Evolutionary conservation across 257 asterid genomes (phyloP), one percentile per base, ranked within the genome.

Genomic region (Fraxinus quadrangulata): DNA sequence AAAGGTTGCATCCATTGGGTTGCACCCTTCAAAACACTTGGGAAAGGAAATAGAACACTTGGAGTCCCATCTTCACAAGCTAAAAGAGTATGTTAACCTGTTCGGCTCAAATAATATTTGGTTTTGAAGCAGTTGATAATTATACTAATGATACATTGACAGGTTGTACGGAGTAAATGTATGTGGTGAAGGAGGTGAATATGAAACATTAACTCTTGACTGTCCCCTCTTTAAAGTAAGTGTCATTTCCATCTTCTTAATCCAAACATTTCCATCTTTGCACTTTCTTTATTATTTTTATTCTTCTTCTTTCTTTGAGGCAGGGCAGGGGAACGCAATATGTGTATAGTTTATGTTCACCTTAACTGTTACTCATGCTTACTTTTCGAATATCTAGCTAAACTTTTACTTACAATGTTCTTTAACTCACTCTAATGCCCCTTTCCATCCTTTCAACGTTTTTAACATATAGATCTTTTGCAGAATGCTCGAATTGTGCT

Each of bases 151-250:
- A 36, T 78, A 42, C 65, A 72, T 80, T 86, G 83, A 80, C 91
- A 95, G 99, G 92, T 84, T 91, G 75, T 95, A 93, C 82, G 98
- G 98, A 80, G 86, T 93, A 79, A 95, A 95, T 81, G 92, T 91
- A 67, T 95, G 99, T 79, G 99, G 99, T 84, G 99, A 95, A 90
- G 99, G 98, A 76, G 99, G 98, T 83, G 98, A 95, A 84, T 93
- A 95, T 76, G 99, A 95, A 85, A 93, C 98, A 69, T 87, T 95
- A 86, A 95, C 99, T 70, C 93, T 95, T 80, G 98, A 95, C 85
- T 95, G 99, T 61, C 98, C 99, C 74, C 94, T 93, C 81, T 95
- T 93, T 85, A 85, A 89, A 80, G 99, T 92, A 83, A 84, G 96
- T 82, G 37, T 56, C 51, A 47, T 77, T 36, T 71, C 49, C n/a